Evolutionary conservation across 2,329 filamentous ascomycete species (phyloP).

Genomic region (Sordariomycetes sp.): DNA sequence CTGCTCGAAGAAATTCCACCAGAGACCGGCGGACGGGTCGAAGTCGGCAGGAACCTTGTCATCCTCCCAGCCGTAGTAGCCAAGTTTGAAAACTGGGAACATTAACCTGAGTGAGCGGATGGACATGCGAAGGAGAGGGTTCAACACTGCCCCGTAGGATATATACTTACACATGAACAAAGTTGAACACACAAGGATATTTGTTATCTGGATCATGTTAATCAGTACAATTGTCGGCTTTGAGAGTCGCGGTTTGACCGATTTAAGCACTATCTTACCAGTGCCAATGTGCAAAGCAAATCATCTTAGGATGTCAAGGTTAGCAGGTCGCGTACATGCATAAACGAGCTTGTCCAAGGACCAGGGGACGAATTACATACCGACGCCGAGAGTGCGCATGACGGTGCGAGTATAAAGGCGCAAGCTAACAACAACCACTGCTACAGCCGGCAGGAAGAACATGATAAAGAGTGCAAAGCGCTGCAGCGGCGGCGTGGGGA

Average conservation of each 20-base stretch:
- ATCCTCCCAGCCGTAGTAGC: not conserved
- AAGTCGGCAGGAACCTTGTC: not conserved
- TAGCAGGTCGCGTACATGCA: conserved; percentile 1
- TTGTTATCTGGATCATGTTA: conserved; percentile 5
- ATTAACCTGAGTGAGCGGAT: not conserved
- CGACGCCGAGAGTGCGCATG: conserved; percentile 2
- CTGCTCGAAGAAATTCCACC: conserved; percentile 2
- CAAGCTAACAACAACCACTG: conserved; percentile 1
- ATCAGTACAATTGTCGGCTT: not conserved
- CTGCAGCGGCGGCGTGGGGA: conserved; percentile 4
- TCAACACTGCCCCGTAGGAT: not conserved
- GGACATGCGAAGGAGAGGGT: conserved; percentile 7
- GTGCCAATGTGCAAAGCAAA: conserved; percentile 11
- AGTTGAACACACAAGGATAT: conserved; percentile 10
- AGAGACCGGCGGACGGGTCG: not conserved
- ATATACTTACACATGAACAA: conserved; percentile 2
- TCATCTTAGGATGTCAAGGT: conserved; percentile 10
- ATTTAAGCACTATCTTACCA: conserved; percentile 7
- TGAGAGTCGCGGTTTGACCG: not conserved
- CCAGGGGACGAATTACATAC: not conserved
- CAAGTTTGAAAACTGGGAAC: not conserved
- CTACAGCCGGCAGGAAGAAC: not conserved
- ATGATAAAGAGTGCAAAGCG: conserved; percentile 2
- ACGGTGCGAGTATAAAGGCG: not conserved
- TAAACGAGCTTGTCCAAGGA: not conserved